These are phyloP conservation scores for Scenedesmus sp. DNA, from an alignment of 163 green algal genomes.

Conservation along the genomic window DNA sequence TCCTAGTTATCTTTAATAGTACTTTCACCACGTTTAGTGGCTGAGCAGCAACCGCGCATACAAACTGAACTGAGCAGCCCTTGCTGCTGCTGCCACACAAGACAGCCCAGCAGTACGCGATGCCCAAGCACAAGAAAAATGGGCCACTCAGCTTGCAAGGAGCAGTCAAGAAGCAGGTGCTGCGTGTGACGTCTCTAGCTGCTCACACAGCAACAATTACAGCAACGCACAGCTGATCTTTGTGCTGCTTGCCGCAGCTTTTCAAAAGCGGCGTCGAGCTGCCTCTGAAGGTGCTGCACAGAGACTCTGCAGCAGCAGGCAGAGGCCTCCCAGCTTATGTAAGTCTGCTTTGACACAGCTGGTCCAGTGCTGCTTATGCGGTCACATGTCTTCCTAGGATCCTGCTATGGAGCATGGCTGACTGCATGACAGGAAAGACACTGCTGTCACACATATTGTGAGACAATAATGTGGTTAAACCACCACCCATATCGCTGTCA, in stretches of 20 bases:
- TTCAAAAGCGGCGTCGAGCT: background rate
- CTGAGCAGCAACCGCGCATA: background rate
- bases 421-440: background rate
- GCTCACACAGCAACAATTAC: background rate
- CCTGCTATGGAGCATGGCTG: background rate
- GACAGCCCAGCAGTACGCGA: background rate
- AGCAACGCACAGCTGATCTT: background rate
- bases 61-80: background rate
- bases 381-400: background rate
- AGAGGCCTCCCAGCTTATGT: conserved; percentile 33
- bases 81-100: background rate
- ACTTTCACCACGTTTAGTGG: background rate
- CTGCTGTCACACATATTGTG: background rate
- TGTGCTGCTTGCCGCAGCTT: background rate
- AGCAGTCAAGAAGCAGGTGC: conserved; percentile 17
- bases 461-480: background rate
- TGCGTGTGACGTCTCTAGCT: background rate
- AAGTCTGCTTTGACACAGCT: background rate
- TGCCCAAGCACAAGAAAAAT: conserved; percentile 47
- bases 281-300: conserved; percentile 6
- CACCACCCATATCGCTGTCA: background rate
- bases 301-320: conserved; percentile 32
- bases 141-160: conserved; percentile 25
- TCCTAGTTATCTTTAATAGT: background rate
- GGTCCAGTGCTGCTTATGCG: background rate